Evolutionary conservation across 176 grass and related monocot genomes (phyloP), one percentile per base, ranked within the genome.

Genomic region (Bothriochloa decipiens): DNA sequence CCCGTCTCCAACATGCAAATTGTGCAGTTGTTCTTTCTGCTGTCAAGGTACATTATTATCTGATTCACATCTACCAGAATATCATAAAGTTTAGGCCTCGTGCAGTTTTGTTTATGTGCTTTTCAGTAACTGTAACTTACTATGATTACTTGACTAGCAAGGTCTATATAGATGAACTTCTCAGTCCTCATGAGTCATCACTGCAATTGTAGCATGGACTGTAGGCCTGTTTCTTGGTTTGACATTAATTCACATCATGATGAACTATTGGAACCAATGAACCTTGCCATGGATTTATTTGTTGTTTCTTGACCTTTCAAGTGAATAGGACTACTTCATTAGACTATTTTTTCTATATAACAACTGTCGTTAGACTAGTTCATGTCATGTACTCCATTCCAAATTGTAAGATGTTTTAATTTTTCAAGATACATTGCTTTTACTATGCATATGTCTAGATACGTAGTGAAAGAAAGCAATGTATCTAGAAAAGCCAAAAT

Each of bases 1-100:
- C 96, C 33, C 93, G 96, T 89, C 96, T 99, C 43, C 96, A 99
- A 83, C 96, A 99, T 91, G 96, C 96, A 83, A 99, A 99, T 78
- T 99, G 96, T 91, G 96, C 96, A 2, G 96, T 99, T 85, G 96
- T 99, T 57, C 93, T 99, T 82, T 96, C 93, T 91, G 93, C 96
- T 72, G 96, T 99, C 78, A 99, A 96, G 90, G 96, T 99, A 91
- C 17, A 49, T 76, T 81, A 73, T 25, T 86, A 15, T 32, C 29
- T 80, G 47, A 83, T 83, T 61, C 7, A 4, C 47, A 61, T 90
- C 7, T 78, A 49, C n/a, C 46, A 35, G 73, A 60, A 47, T 50
- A 67, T n/a, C 45, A 14, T 49, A 8, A 65, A 8, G 32, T 82
- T 62, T 86, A 81, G 37, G 37, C 26, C 8, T 13, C 45, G 50